Evolutionary conservation across 1,139 yeast species (phyloP), one percentile per base, ranked within the genome.

Genomic region (Kluyveromyces marxianus): DNA sequence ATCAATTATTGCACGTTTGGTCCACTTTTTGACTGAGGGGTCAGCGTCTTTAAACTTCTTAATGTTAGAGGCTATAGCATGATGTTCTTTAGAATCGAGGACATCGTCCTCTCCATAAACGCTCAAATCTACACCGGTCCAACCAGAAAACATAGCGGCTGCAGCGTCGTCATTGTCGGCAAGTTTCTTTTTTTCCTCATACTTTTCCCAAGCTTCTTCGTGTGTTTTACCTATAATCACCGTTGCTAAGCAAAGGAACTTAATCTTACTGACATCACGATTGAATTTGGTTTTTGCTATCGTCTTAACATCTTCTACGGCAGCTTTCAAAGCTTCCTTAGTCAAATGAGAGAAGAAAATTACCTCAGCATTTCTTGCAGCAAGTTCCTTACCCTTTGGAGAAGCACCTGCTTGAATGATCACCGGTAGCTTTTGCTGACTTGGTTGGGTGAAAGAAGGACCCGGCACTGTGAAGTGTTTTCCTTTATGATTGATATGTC

Each of bases 361-460:
- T 7, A 67, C 62, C 51, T 72, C 77, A 6, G 73, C 76, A 54
- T 71, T 69, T 50, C 67, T 68, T 25, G 77, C 76, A 35, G 75
- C 77, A 52, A 70, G 65, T 4, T 66, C 66, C 43, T 62, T 63
- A 30, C 77, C 77, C 34, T 68, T 67, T 35, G 66, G 60, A 3
- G 76, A 72, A 10, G 75, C 66, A 32, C 78, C 78, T 1, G 77
- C 77, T 54, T 73, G 77, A 40, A 72, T 63, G 44, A 73, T 62
- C 24, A 71, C 68, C 2, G 76, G 76, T 25, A 72, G 56, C 57
- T 75, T 67, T 49, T 71, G 75, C 10, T 70, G 70, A 8, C 74
- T 66, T 25, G 76, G 76, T 42, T 67, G 69, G 7, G 72, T 64
- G 41, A 71, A 68, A 47, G 57, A 63, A 7, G 75, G 75, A 4